phyloP scores from a whole-genome alignment of 1,284 basidiomycete species.

The Naganishia sp. region DNA sequence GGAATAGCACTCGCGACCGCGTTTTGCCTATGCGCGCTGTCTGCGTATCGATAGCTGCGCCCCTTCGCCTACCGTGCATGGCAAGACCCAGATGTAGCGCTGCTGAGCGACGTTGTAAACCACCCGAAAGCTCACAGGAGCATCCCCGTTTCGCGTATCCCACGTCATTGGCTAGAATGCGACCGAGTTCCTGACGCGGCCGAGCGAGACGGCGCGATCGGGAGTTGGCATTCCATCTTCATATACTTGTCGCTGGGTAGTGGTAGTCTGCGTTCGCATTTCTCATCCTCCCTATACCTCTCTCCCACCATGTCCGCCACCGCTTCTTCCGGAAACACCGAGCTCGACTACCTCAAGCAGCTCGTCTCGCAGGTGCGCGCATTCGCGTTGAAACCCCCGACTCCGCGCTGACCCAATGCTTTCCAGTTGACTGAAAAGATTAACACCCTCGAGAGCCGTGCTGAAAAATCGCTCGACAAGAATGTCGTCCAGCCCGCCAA shows the following conservation, averaged over 20 bases:
- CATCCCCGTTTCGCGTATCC: neutral
- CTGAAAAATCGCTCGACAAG: slow-evolving; percentile 60
- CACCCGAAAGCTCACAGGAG: neutral
- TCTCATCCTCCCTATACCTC: neutral
- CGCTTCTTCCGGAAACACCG: slow-evolving; percentile 44
- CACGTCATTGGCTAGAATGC: slow-evolving; percentile 17
- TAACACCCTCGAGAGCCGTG: slow-evolving; percentile 45
- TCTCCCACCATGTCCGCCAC: slow-evolving; percentile 11
- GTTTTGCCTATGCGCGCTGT: too few relatives aligned
- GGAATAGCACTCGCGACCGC: too few relatives aligned
- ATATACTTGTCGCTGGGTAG: neutral
- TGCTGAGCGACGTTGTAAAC: neutral
- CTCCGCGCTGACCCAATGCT: neutral
- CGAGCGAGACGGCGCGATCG: slow-evolving; percentile 7
- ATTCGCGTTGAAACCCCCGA: slow-evolving; percentile 19
- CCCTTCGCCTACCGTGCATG: too few relatives aligned
- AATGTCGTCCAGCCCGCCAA: slow-evolving; percentile 74
- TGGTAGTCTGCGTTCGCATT: too few relatives aligned
- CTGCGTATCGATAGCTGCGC: too few relatives aligned
- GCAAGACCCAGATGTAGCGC: too few relatives aligned
- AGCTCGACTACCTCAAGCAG: slow-evolving; percentile 85
- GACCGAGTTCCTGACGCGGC: slow-evolving; percentile 7
- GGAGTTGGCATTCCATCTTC: slow-evolving; percentile 6
- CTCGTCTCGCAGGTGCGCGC: slow-evolving; percentile 67
- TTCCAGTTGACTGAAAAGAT: slow-evolving; percentile 52